These are phyloP conservation scores for Fusarium sp. DNA, from an alignment of 2,329 filamentous ascomycete species.

Conservation along the genomic window DNA sequence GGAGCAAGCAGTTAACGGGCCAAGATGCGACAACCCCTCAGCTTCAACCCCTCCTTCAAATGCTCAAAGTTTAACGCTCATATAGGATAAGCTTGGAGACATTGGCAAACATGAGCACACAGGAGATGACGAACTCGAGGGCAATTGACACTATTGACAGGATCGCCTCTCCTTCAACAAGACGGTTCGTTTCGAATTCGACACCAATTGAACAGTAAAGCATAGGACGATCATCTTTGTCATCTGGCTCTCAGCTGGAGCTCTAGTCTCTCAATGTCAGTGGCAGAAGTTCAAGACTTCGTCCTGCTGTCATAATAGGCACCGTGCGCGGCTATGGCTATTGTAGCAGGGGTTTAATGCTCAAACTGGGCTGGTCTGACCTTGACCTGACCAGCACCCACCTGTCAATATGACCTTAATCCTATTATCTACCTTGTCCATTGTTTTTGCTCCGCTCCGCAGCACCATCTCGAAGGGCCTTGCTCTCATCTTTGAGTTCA, in stretches of 20 bases:
- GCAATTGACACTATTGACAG: constrained; percentile 31
- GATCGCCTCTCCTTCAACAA: neutral
- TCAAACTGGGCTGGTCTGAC: constrained; percentile 22
- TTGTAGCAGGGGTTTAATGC: constrained; percentile 11
- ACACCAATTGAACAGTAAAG: neutral
- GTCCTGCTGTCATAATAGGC: constrained; percentile 18
- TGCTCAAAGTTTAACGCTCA: neutral
- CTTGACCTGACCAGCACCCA: constrained; percentile 4
- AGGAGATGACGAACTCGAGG: constrained; percentile 34
- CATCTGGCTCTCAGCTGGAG: neutral
- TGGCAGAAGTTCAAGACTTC: neutral
- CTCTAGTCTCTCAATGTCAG: neutral
- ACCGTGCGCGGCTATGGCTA: constrained; percentile 25
- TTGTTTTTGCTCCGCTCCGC: constrained; percentile 17
- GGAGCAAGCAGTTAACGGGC: constrained; percentile 24
- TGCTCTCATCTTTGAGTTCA: neutral
- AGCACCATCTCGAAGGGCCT: neutral
- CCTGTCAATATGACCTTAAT: constrained; percentile 38
- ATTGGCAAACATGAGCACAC: constrained; percentile 36
- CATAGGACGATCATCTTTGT: neutral
- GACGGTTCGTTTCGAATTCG: constrained; percentile 2
- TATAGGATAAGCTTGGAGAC: constrained; percentile 18
- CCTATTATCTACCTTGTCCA: constrained; percentile 1
- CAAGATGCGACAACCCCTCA: constrained; percentile 24
- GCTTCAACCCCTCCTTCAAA: constrained; percentile 20